Conservation (phyloP, 768 basidiomycete genomes). For the Amanita thiersii region DNA sequence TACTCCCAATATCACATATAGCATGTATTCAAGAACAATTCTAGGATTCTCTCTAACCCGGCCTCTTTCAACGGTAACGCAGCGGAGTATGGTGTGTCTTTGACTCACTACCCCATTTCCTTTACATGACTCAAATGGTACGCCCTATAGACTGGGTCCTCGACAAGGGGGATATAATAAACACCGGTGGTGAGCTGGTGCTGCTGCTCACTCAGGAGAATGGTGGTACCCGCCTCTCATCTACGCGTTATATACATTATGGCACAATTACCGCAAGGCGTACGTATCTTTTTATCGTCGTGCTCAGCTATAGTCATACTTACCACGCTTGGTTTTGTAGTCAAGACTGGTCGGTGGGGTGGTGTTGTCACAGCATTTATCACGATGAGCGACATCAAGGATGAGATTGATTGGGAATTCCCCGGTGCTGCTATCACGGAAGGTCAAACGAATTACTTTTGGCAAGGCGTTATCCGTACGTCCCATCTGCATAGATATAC, state of each 20-base stretch:
- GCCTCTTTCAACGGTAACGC: constrained; percentile 71
- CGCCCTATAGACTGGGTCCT: constrained; percentile 55
- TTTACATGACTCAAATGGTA: background rate
- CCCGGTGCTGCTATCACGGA: constrained; percentile 53
- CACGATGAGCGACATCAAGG: constrained; percentile 77
- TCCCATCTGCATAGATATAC: constrained; percentile 7
- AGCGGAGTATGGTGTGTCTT: constrained; percentile 45
- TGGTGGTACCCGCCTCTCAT: constrained; percentile 72
- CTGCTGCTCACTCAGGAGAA: constrained; percentile 61
- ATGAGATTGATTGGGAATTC: constrained; percentile 87
- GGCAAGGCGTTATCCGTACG: constrained; percentile 65
- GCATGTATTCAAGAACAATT: constrained; percentile 58
- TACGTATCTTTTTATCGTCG: constrained; percentile 19
- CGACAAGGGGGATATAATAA: constrained; percentile 58
- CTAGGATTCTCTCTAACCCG: constrained; percentile 57
- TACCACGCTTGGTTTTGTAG: constrained; percentile 21
- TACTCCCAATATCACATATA: constrained; percentile 16
- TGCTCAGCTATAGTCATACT: background rate
- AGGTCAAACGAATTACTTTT: constrained; percentile 78
- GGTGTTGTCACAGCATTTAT: constrained; percentile 84
- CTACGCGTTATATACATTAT: constrained; percentile 78
- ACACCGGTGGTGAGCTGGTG: constrained; percentile 59
- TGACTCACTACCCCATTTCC: background rate
- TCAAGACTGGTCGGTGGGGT: constrained; percentile 72
- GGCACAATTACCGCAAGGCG: constrained; percentile 62